Evolutionary conservation across 2,329 filamentous ascomycete species (phyloP), one percentile per base, ranked within the genome.

Genomic region (Ascochyta lentis): DNA sequence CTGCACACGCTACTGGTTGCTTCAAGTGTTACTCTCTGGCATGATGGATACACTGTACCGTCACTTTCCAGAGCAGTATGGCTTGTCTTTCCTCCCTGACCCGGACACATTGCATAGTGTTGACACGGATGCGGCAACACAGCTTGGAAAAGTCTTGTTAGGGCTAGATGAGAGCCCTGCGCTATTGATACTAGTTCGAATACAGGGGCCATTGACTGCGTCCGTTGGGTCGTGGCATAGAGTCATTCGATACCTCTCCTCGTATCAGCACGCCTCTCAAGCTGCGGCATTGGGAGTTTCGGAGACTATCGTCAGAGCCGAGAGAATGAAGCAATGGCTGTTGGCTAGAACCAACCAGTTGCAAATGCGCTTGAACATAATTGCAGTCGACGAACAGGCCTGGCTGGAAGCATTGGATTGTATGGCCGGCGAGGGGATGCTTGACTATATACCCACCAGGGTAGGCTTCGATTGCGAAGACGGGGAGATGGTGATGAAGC

Each of bases 351-450:
- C 45, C 23, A 49, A 54, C 15, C 19, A n/a, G 6, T 19, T 54
- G 1, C 34, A 48, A 9, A 38, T 33, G 10, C 31, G 33, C 6
- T 22, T 54, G 12, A 24, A 40, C 15, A 38, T 47, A 7, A 54
- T 26, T 4, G 43, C 13, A n/a, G 51, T 48, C 6, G 51, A 54
- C 33, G 45, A 44, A 24, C n/a, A 13, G n/a, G 45, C 51, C 4
- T 54, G 44, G 44, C 15, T 48, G 19, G 45, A 54, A 13, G 45
- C 51, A 15, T 27, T 54, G n/a, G 51, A 54, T n/a, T 44, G 51
- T 23, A 54, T 49, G 44, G 51, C 51, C 4, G 51, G 51, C n/a
- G 51, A 54, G 15, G 45, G 49, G 9, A 40, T 49, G 23, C 31
- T 31, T 4, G 40, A 54, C 5, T 54, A 45, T 44, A 49, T 54